Evolutionary conservation across 352 stramenopile species (phyloP), one percentile per base, ranked within the genome.

Genomic region (Phytophthora melonis): DNA sequence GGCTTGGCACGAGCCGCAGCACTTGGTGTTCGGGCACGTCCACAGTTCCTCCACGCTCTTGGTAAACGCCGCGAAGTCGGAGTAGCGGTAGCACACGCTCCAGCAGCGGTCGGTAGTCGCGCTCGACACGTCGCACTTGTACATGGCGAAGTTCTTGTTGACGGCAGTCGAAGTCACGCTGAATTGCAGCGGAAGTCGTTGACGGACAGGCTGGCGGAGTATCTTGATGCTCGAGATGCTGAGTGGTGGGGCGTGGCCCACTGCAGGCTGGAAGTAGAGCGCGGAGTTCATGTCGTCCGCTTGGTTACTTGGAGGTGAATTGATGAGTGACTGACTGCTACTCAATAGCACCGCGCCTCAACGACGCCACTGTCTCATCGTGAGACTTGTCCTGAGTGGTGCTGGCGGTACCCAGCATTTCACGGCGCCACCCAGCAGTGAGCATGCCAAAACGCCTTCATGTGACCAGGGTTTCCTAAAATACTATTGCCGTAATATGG

Each of bases 61-160:
- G 68, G 77, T 79, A 69, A 92, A 88, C 6, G 74, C 64, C 25
- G 75, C 66, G 45, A 93, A 89, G 61, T 91, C 82, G 14, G 82
- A 91, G 74, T 87, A 89, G 3, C 80, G 81, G 62, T 89, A 88
- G 39, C 80, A 74, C 23, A 91, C 74, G 14, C 56, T 62, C 80
- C 83, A 88, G 19, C 60, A 75, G 61, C 72, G 77, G 54, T 80
- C 74, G 59, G 74, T 80, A 19, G 76, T 72, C 32, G 83, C 67
- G 67, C 75, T 87, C 41, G 75, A 72, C 58, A 88, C 75, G 50
- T 59, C 68, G 63, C 69, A 80, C 64, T 82, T 69, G 69, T 89
- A 89, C 13, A 88, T 68, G 7, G 85, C 80, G 55, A 87, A 80
- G 65, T 69, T 69, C 47, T 81, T 75, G 18, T 83, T 68, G 25